A percentile compares a stretch with the other conserved stretches of the same genome.
These are phyloP conservation scores for Lachnellula suecica DNA, from an alignment of 2,329 filamentous ascomycete species.

Conservation along the genomic window DNA sequence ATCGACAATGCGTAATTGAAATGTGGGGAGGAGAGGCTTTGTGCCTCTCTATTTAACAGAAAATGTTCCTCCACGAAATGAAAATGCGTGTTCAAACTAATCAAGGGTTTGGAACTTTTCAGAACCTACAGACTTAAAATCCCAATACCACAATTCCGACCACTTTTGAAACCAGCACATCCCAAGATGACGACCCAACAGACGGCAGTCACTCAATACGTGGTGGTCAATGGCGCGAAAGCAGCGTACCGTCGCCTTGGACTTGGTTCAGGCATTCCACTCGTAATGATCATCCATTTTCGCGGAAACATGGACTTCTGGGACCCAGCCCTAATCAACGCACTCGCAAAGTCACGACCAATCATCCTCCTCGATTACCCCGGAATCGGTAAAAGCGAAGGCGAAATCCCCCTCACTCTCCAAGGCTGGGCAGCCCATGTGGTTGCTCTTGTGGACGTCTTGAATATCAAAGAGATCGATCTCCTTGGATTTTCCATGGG, in stretches of 20 bases:
- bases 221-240: conserved; percentile 21
- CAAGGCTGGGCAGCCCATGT: conserved; percentile 31
- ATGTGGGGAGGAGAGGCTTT: background rate
- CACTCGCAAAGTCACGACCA: conserved; percentile 29
- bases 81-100: too few relatives aligned
- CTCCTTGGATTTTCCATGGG: conserved; percentile 40
- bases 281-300: conserved; percentile 30
- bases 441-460: conserved; percentile 29
- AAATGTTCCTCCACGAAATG: too few relatives aligned
- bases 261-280: conserved; percentile 17
- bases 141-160: too few relatives aligned
- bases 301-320: conserved; percentile 30
- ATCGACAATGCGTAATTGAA: background rate
- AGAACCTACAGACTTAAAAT: too few relatives aligned
- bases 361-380: conserved; percentile 38
- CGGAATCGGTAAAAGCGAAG: conserved; percentile 35
- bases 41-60: background rate
- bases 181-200: conserved; percentile 24
- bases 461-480: conserved; percentile 33
- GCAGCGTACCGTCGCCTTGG: conserved; percentile 27
- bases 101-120: too few relatives aligned
- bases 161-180: background rate
- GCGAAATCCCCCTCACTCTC: conserved; percentile 31
- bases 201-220: conserved; percentile 22
- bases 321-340: conserved; percentile 34